Base-by-base conservation (phyloP, 2,329 filamentous ascomycete genomes). In the Proliferodiscus dingleyae region DNA sequence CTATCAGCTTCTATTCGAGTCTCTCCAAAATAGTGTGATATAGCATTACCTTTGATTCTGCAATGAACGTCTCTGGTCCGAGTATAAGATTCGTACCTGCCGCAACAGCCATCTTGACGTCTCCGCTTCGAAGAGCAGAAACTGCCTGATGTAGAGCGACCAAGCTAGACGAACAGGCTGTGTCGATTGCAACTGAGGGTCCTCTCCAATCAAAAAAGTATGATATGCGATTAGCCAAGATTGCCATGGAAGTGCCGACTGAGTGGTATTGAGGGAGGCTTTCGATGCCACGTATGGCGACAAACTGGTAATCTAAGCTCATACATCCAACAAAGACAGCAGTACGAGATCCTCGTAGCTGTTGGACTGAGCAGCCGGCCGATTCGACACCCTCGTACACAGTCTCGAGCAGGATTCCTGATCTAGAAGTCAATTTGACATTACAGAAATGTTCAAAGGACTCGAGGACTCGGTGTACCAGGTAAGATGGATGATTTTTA, bases 161-260 rank as follows among this genome's bases (percentile, higher is more conserved):
- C 5, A 69, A 44, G 32, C 59, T 63, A 3, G 61, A 61, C 0
- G 65, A 68, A 43, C 68, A 71, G 2, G 66, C 68, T 5, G 68
- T 69, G 37, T 70, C 65, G n/a, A 69, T 55, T 2, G 63, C 66
- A 30, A 66, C 54, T 46, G 64, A 68, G 0, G 67, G 61, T 0
- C 68, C 67, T 6, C 52, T 52, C 33, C 68, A 49, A 42, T 71
- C 60, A 44, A 66, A 71, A 46, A 61, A 68, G 61, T 64, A 71
- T 33, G 64, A 68, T 10, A 73, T 52, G 2, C 70, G 62, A 46
- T 72, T 72, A 0, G 68, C 56, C 5, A 68, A 32, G 3, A 71
- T 61, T 7, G 56, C 59, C 7, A 52, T 48, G 4, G 52, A 56
- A 2, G 54, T 58, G 1, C 70, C 68, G 0, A 61, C 66, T 1